phyloP scores from a whole-genome alignment of 495 filamentous ascomycete genomes.

The Astrothelium macrocarpum region DNA sequence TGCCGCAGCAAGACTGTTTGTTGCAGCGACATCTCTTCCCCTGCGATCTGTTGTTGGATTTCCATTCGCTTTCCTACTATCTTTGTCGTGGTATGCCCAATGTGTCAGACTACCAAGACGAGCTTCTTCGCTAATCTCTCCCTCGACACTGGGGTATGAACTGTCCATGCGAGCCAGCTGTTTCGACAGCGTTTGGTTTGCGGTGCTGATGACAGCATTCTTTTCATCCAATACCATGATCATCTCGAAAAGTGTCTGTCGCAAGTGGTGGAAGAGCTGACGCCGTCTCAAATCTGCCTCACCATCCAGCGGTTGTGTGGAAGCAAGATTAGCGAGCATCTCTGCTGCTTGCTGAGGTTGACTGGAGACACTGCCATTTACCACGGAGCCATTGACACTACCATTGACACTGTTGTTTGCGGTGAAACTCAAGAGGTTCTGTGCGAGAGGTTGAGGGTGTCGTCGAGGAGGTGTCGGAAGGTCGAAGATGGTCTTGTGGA shows the following conservation, averaged over 20 bases:
- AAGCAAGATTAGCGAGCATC: constrained; percentile 29
- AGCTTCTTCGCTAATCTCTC: constrained; percentile 88
- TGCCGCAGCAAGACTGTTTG: constrained; percentile 54
- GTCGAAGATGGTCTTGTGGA: constrained; percentile 28
- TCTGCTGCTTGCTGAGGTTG: constrained; percentile 26
- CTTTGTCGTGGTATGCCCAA: constrained; percentile 91
- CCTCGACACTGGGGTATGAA: constrained; percentile 70
- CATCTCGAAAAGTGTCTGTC: constrained; percentile 46
- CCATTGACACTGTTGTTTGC: constrained; percentile 20
- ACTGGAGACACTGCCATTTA: constrained; percentile 18
- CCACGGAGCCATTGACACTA: constrained; percentile 24
- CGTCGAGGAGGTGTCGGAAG: constrained; percentile 38
- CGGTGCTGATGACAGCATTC: constrained; percentile 85
- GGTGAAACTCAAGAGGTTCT: constrained; percentile 17
- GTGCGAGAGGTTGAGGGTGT: constrained; percentile 2
- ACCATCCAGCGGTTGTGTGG: constrained; percentile 23
- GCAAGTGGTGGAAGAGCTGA: constrained; percentile 48
- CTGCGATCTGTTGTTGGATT: constrained; percentile 54
- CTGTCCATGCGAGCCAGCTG: constrained; percentile 76
- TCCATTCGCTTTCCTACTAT: constrained; percentile 49
- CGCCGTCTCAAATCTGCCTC: constrained; percentile 49
- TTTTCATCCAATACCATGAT: constrained; percentile 88
- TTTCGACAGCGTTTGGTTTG: constrained; percentile 77
- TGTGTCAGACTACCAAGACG: constrained; percentile 83
- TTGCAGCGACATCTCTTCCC: constrained; percentile 64